Base-by-base conservation (phyloP, 2,329 filamentous ascomycete species). In the Arthrobotrys sinensis region DNA sequence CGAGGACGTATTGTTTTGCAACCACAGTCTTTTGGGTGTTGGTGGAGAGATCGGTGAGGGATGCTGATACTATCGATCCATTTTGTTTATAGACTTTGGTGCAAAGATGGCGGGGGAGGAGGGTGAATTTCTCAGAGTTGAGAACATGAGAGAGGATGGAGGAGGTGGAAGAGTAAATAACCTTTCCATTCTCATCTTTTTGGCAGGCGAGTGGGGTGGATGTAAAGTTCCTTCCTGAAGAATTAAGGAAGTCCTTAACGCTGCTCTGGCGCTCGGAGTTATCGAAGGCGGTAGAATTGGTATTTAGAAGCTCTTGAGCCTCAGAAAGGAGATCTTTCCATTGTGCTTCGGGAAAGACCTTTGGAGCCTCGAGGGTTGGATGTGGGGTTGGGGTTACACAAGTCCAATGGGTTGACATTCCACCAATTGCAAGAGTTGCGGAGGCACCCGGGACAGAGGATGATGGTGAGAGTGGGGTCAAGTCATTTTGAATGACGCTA, bases 331-430 rank as follows among this genome's bases (percentile, higher is more conserved):
- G 53, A 3, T 3, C 36, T 28, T 79, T 55, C 62, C 78, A 80
- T 28, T 81, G 65, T 1, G 77, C 60, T 7, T 82, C 60, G 0
- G 28, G 45, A 67, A 81, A 82, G 3, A 82, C 43, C n/a, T 76
- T 76, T 40, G 71, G 80, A n/a, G 67, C 2, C 52, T 82, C 48
- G 68, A 79, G 73, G 2, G 34, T 66, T 12, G 21, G 16, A 11
- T 77, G 69, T 21, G 73, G 79, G 3, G 57, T 24, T 11, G 80
- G 71, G 43, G 80, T 80, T 36, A 68, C 76, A 45, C 81, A 81
- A 19, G 80, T 83, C 82, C 82, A 83, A 36, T 83, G 80, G 10
- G 80, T 66, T 3, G 55, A 52, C 82, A 82, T 83, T 7, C 82
- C 82, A 14, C 82, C 81, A 1, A 82, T 70, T 14, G 53, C 43